Conservation (phyloP, 2,329 filamentous ascomycete genomes). For the Phaeosphaeriaceae sp. region DNA sequence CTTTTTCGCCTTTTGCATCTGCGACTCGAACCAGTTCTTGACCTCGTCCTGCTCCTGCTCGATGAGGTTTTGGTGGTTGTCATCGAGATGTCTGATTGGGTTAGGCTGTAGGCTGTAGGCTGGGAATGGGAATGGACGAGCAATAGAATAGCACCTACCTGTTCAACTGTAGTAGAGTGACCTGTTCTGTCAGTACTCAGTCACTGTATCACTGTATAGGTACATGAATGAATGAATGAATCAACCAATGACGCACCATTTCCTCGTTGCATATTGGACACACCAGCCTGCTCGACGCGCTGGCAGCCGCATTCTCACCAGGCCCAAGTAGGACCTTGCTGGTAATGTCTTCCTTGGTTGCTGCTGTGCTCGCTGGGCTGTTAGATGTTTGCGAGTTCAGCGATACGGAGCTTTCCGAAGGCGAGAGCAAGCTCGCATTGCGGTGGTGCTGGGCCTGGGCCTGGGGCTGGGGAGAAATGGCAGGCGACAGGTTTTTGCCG, state of each 20-base stretch:
- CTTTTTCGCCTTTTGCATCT: constrained; percentile 89
- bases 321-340: constrained; percentile 78
- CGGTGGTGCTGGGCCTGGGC: constrained; percentile 40
- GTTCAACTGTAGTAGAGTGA: constrained; percentile 92
- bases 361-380: constrained; percentile 72
- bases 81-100: constrained; percentile 74
- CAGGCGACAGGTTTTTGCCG: constrained; percentile 79
- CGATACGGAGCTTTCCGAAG: constrained; percentile 76
- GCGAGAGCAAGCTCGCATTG: constrained; percentile 62
- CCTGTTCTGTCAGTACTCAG: constrained; percentile 60
- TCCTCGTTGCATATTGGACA: constrained; percentile 99
- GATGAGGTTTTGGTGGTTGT: constrained; percentile 87
- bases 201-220: too few species aligned
- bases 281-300: constrained; percentile 72
- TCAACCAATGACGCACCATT: constrained; percentile 78
- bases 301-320: constrained; percentile 61
- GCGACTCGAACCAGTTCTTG: constrained; percentile 95
- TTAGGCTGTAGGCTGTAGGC: constrained; percentile 1
- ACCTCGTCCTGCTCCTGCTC: constrained; percentile 91
- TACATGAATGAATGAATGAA: too few species aligned
- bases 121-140: too few species aligned
- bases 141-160: too few species aligned
- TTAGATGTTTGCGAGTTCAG: constrained; percentile 76
- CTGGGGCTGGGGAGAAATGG: constrained; percentile 49
- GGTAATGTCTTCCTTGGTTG: constrained; percentile 74